phyloP scores from a whole-genome alignment of 495 filamentous ascomycete genomes.

The Arthonia radiata region DNA sequence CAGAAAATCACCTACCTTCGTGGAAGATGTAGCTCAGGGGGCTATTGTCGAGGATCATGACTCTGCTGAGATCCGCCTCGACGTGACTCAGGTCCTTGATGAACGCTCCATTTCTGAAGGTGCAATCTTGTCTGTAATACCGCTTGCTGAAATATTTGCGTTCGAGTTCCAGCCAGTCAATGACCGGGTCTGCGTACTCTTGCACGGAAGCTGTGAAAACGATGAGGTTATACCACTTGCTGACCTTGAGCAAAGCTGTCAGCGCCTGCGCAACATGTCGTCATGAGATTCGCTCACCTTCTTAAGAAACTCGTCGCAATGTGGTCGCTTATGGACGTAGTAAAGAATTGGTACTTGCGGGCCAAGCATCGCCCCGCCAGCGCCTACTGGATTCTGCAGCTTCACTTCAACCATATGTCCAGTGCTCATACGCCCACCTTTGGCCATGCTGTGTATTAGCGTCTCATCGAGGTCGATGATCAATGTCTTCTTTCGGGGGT shows the following conservation, averaged over 20 bases:
- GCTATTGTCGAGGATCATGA: slow-evolving; percentile 97
- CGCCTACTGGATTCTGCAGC: slow-evolving; percentile 40
- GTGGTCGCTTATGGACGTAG: slow-evolving; percentile 91
- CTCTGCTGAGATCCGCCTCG: slow-evolving; percentile 84
- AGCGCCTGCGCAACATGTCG: slow-evolving; percentile 1
- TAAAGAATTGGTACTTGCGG: slow-evolving; percentile 92
- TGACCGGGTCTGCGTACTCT: slow-evolving; percentile 95
- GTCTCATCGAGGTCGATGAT: slow-evolving; percentile 95
- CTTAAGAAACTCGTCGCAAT: slow-evolving; percentile 90
- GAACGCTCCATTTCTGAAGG: slow-evolving; percentile 77
- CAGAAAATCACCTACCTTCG: slow-evolving; percentile 37
- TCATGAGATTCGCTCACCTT: slow-evolving; percentile 27
- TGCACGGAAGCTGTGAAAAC: slow-evolving; percentile 93
- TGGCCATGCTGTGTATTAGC: slow-evolving; percentile 88
- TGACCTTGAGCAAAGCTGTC: slow-evolving; percentile 29
- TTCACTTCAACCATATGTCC: slow-evolving; percentile 99
- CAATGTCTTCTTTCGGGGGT: slow-evolving; percentile 55
- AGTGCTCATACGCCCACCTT: slow-evolving; percentile 82
- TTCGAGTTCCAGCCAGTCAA: slow-evolving; percentile 95
- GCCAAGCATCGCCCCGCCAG: slow-evolving; percentile 35
- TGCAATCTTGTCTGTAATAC: slow-evolving; percentile 93
- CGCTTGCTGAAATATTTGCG: slow-evolving; percentile 80
- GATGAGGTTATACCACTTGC: slow-evolving; percentile 97
- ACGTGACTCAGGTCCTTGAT: slow-evolving; percentile 95
- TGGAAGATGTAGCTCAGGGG: slow-evolving; percentile 98